These are phyloP conservation scores for Stenocarpella maydis DNA, from an alignment of 2,329 filamentous ascomycete species.

Conservation along the genomic window DNA sequence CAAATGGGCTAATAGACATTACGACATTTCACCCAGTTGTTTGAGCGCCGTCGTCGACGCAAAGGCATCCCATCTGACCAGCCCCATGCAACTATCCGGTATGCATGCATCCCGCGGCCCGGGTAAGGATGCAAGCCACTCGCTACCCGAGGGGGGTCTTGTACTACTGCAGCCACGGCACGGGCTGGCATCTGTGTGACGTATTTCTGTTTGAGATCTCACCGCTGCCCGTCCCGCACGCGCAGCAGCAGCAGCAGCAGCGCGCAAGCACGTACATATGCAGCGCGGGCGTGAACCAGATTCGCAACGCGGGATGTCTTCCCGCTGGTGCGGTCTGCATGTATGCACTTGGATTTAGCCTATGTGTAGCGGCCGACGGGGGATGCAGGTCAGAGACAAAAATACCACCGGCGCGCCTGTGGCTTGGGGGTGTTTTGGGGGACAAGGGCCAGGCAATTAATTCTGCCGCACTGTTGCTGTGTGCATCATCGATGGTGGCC, in stretches of 20 bases:
- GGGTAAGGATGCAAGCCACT: constrained; percentile 13
- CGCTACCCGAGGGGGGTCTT: not conserved
- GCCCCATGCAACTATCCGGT: not conserved
- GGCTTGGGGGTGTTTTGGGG: not conserved
- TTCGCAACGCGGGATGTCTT: not conserved
- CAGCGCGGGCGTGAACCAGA: not conserved
- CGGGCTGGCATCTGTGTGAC: constrained; percentile 18
- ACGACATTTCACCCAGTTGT: not conserved
- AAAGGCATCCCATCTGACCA: constrained; percentile 11
- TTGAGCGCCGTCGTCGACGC: not conserved
- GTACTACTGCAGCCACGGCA: constrained; percentile 20
- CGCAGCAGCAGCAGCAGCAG: not conserved
- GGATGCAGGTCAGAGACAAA: not conserved
- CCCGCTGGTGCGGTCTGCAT: not conserved
- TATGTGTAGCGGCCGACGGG: not conserved
- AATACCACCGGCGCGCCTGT: not conserved
- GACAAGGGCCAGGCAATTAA: not conserved
- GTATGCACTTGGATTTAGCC: no score
- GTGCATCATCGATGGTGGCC: constrained; percentile 15
- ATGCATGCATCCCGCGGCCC: constrained; percentile 13
- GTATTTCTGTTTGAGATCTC: constrained; percentile 14
- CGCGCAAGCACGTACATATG: no score
- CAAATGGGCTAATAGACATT: not conserved
- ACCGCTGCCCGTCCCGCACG: constrained; percentile 13
- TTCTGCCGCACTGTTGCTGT: not conserved